phyloP scores from a whole-genome alignment of 495 filamentous ascomycete species.

The Aspergillus indologenus region DNA sequence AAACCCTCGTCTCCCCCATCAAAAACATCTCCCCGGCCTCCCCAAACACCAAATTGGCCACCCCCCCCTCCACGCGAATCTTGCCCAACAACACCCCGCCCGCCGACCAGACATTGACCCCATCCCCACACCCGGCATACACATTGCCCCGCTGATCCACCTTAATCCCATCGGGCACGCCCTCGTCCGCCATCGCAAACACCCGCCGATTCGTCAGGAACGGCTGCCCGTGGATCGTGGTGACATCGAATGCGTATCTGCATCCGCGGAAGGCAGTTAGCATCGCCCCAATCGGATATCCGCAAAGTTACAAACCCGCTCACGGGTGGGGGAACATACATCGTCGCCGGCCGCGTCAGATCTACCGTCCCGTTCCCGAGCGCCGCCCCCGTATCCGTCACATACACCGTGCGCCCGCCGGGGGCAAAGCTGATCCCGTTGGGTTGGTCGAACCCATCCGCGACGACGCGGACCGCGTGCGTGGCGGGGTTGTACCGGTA shows the following conservation, averaged over 20 bases:
- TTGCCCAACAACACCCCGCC: conserved; percentile 56
- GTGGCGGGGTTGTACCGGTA: conserved; percentile 52
- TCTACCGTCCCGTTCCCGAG: conserved; percentile 25
- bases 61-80: conserved; percentile 42
- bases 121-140: conserved; percentile 58
- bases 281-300: no score
- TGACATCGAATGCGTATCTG: conserved; percentile 34
- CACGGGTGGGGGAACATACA: conserved; percentile 15
- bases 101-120: conserved; percentile 59
- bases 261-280: no score
- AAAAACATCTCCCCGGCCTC: conserved; percentile 37
- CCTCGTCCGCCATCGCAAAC: conserved; percentile 55
- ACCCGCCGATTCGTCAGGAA: conserved; percentile 50
- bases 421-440: conserved; percentile 50
- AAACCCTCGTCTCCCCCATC: background rate
- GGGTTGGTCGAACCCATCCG: conserved; percentile 47
- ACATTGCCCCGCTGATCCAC: conserved; percentile 58
- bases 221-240: conserved; percentile 20
- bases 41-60: conserved; percentile 47
- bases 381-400: conserved; percentile 46
- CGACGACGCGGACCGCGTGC: conserved; percentile 45
- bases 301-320: no score
- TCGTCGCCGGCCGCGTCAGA: conserved; percentile 20
- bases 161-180: conserved; percentile 61
- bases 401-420: conserved; percentile 45